Percentiles rank a stretch among this genome's conserved stretches.
Evolutionary conservation across 495 filamentous ascomycete genomes (phyloP).

Genomic region (Usnea hakonensis): DNA sequence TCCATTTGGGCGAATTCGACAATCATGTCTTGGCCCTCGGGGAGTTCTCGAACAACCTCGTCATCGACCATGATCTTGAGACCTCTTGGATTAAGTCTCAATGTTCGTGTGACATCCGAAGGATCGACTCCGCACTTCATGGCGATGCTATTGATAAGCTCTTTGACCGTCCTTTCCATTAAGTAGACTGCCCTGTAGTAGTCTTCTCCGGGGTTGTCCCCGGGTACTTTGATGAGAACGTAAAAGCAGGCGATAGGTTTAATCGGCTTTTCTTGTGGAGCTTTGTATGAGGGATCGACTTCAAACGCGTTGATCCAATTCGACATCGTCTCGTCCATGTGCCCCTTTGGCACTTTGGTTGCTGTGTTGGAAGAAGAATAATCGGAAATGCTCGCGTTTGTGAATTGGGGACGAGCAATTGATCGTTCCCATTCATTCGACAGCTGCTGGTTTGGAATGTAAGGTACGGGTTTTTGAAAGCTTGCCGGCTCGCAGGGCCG

Average conservation of each 20-base stretch:
- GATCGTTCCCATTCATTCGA: conserved; percentile 46
- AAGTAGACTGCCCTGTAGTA: conserved; percentile 86
- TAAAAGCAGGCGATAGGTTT: conserved; percentile 91
- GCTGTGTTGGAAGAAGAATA: conserved; percentile 28
- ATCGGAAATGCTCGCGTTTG: conserved; percentile 25
- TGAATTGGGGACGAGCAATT: conserved; percentile 38
- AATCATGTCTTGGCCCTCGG: conserved; percentile 87
- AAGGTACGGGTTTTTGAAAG: conserved; percentile 12
- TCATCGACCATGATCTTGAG: conserved; percentile 84
- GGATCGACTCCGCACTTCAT: conserved; percentile 73
- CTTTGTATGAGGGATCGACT: conserved; percentile 76
- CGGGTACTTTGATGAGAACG: conserved; percentile 52
- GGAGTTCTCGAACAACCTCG: conserved; percentile 75
- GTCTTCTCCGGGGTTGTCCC: conserved; percentile 47
- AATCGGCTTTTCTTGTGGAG: conserved; percentile 60
- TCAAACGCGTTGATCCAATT: conserved; percentile 89
- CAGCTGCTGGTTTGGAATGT: conserved; percentile 6
- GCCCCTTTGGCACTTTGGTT: conserved; percentile 40
- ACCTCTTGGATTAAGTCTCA: conserved; percentile 63
- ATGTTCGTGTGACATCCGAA: conserved; percentile 54
- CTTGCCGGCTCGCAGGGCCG: conserved; percentile 6
- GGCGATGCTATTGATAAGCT: conserved; percentile 63
- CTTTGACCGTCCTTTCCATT: conserved; percentile 60
- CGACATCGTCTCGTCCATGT: conserved; percentile 45
- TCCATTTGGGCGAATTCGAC: conserved; percentile 47